Evolutionary conservation across 768 basidiomycete genomes (phyloP), one percentile per base, ranked within the genome.

Genomic region (Pleurotus salmoneostramineus): DNA sequence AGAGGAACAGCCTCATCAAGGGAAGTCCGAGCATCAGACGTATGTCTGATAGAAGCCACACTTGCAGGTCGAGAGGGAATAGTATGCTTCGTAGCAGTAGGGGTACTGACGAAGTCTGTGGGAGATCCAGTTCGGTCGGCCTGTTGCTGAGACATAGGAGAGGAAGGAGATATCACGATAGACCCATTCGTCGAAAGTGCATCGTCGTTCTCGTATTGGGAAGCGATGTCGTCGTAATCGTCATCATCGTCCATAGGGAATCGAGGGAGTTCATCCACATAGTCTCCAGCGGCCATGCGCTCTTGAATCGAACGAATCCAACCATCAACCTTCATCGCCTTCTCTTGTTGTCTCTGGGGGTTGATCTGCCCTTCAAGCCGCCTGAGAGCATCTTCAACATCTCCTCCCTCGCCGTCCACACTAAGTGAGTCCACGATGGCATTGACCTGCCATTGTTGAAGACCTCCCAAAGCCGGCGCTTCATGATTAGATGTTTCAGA

Each of bases 361-460:
- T 93, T 92, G 56, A 95, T 90, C 67, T 93, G 85, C 0, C 93
- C 95, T 69, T 96, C 93, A 40, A 97, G 79, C 10, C 89, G 77
- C 21, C 81, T 77, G 61, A 97, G 69, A 14, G 95, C 93, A 5
- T 85, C 89, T 34, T 93, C 92, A 14, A 91, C 88, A 63, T 91
- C 93, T 1, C 92, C 92, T 14, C 72, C 78, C 58, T 87, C 91
- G 21, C 80, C 89, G 4, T 92, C 85, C 56, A 90, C 85, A 60
- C 83, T 88, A 62, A 89, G 73, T 40, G 82, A 85, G 65, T 91
- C 88, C 8, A 93, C 77, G 40, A 93, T 72, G 31, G 88, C 86
- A 65, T 89, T 89, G 71, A 91, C 75, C 63, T 93, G 92, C 92
- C 92, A 93, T 56, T 85, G 83, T n/a, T 86, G 83, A 14, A 92